Evolutionary conservation across 2,329 filamentous ascomycete species (phyloP), one percentile per base, ranked within the genome.

Genomic region (Chrysosporium queenslandicum): DNA sequence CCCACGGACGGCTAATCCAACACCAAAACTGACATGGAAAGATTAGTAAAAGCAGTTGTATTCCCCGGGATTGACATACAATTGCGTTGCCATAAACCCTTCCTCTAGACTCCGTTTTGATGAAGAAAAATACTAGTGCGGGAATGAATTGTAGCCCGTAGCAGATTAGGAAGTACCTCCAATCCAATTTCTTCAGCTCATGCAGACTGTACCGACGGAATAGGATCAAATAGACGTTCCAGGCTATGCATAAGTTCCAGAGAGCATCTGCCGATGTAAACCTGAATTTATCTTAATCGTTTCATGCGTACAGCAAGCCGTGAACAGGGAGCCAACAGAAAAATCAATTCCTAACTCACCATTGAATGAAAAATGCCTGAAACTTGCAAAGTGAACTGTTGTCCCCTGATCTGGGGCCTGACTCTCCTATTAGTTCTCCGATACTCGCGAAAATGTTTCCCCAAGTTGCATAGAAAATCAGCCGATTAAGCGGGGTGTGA

Each of bases 201-300:
- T 74, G 68, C 1, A 82, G 79, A 54, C 85, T 80, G 59, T 82
- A 90, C 57, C 85, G 85, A 61, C 74, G 76, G 66, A 88, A 89
- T 62, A 92, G 88, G 0, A 86, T 89, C 12, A 91, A 69, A 65
- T 87, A 87, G 48, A 92, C 87, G 63, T 92, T 94, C 59, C 83
- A 76, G 1, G 87, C 86, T 87, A 94, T 92, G 50, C 84, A 81
- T 54, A 90, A 74, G 0, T 84, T 86, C 86, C 83, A 90, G 42
- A 85, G 74, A 1, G 83, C 81, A 70, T 88, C 85, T 4, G 85
- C 84, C 1, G 82, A 82, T 76, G 87, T 81, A 64, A 89, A 89
- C 82, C 84, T 88, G 47, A 9, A 2, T 39, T 52, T 30, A 55
- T 27, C 27, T 27, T 34, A 21, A 18, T 30, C 18, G 36, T n/a